phyloP scores from a whole-genome alignment of 805 yeast genomes.

The Starmerella apis region DNA sequence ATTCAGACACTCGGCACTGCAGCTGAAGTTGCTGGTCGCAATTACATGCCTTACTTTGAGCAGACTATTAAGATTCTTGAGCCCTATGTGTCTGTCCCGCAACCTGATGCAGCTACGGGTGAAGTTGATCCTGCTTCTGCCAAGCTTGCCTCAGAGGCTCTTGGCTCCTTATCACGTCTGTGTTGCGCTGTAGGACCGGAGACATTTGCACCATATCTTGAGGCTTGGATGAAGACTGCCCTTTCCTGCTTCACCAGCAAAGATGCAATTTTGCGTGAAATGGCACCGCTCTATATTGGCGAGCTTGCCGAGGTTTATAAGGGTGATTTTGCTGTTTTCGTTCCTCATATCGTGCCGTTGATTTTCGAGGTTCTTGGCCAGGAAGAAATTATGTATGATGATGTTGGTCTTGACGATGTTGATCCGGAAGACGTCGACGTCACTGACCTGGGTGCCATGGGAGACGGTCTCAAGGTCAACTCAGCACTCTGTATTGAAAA shows the following conservation, averaged over 20 bases:
- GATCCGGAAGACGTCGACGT: constrained; percentile 38
- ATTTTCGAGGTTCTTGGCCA: constrained; percentile 74
- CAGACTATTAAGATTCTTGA: constrained; percentile 70
- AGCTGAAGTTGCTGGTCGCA: constrained; percentile 87
- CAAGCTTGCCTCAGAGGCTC: constrained; percentile 81
- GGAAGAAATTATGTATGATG: constrained; percentile 51
- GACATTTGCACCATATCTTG: constrained; percentile 73
- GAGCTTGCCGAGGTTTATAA: constrained; percentile 93
- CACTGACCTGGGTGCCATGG: constrained; percentile 30
- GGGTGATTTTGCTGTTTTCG: constrained; percentile 74
- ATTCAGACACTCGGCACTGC: constrained; percentile 96
- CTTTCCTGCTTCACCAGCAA: constrained; percentile 66
- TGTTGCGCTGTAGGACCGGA: constrained; percentile 95
- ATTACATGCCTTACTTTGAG: constrained; percentile 76
- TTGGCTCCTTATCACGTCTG: constrained; percentile 89
- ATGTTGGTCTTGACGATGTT: constrained; percentile 29
- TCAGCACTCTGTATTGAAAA: constrained; percentile 93
- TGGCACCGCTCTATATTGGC: constrained; percentile 86
- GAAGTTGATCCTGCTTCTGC: constrained; percentile 58
- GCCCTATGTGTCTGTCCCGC: constrained; percentile 53
- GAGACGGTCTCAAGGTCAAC: constrained; percentile 72
- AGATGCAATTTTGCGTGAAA: constrained; percentile 79
- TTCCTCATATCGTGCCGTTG: constrained; percentile 72
- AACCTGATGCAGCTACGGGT: constrained; percentile 59
- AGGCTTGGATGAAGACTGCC: constrained; percentile 81